Percentiles rank a stretch among this genome's conserved stretches.
Evolutionary conservation across 495 filamentous ascomycete species (phyloP).

Genomic region (Lasiosphaeris hirsuta): DNA sequence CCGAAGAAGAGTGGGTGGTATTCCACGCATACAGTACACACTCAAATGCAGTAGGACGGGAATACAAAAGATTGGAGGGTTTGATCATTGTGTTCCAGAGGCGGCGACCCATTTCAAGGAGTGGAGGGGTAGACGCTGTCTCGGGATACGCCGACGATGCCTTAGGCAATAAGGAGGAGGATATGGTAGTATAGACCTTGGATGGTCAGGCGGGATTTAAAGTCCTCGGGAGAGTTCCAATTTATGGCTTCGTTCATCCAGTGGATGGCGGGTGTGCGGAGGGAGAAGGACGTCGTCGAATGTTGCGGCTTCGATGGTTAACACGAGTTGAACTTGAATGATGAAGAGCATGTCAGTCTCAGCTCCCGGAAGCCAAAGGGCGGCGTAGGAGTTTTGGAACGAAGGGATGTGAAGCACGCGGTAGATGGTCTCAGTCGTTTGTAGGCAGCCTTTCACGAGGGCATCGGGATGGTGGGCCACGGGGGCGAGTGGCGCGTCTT

Average conservation of each 20-base stretch:
- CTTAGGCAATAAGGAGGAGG: conserved; percentile 21
- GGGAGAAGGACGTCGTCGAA: conserved; percentile 24
- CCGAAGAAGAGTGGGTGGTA: conserved; percentile 46
- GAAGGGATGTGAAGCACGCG: too few relatives aligned
- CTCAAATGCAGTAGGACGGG: too few relatives aligned
- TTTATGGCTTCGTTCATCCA: conserved; percentile 30
- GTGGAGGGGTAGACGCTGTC: conserved; percentile 19
- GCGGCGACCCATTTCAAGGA: conserved; percentile 55
- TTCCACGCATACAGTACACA: conserved; percentile 53
- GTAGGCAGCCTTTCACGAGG: too few relatives aligned
- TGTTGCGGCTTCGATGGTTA: conserved; percentile 22
- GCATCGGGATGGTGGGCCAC: too few relatives aligned
- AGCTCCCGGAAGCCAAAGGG: conserved; percentile 24
- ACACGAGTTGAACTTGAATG: conserved; percentile 25
- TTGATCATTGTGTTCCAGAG: conserved; percentile 64
- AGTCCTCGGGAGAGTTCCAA: conserved; percentile 23
- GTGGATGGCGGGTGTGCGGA: conserved; percentile 14
- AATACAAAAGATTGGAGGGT: conserved; percentile 47
- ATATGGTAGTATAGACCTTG: conserved; percentile 17
- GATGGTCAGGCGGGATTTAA: conserved; percentile 19
- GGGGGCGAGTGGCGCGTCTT: too few relatives aligned
- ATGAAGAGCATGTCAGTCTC: conserved; percentile 17
- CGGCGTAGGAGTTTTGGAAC: neutral
- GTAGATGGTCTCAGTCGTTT: too few relatives aligned
- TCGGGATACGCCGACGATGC: conserved; percentile 18